Percentiles rank a stretch among this genome's conserved stretches.
Conservation (phyloP, 169 alveolate species). For the Eimeria tenella region DNA sequence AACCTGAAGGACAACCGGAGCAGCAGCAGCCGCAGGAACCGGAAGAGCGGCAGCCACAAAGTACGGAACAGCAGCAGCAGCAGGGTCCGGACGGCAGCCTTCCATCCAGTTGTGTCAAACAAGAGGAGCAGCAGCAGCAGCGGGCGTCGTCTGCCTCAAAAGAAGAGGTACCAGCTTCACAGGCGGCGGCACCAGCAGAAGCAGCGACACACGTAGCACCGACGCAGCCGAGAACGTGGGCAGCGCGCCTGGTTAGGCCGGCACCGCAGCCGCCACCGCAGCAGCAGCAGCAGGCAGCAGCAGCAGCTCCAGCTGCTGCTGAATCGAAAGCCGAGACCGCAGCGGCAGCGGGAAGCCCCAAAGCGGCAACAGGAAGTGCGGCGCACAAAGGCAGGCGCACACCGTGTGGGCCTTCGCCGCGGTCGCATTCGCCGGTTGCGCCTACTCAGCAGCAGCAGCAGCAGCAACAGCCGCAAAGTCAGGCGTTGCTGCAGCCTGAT, state of each 20-base stretch:
- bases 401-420: conserved; percentile 28
- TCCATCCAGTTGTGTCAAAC: background rate
- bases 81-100: background rate
- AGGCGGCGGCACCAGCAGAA: conserved; percentile 10
- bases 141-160: background rate
- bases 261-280: conserved; percentile 39
- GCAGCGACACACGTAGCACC: conserved; percentile 6
- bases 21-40: background rate
- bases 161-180: background rate
- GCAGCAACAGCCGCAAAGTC: conserved; percentile 38
- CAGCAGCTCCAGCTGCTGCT: conserved; percentile 32
- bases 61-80: conserved; percentile 1
- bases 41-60: background rate
- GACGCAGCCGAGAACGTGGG: conserved; percentile 42
- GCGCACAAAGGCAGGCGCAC: conserved; percentile 42
- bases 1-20: background rate
- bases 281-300: conserved; percentile 55
- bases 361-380: conserved; percentile 1
- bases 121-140: background rate
- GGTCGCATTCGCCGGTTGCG: conserved; percentile 30
- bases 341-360: conserved; percentile 23
- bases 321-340: background rate
- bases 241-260: conserved; percentile 33
- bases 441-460: conserved; percentile 26
- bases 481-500: conserved; percentile 6